These are phyloP conservation scores for Zymoseptoria passerinii DNA, from an alignment of 2,329 filamentous ascomycete species.

Conservation along the genomic window DNA sequence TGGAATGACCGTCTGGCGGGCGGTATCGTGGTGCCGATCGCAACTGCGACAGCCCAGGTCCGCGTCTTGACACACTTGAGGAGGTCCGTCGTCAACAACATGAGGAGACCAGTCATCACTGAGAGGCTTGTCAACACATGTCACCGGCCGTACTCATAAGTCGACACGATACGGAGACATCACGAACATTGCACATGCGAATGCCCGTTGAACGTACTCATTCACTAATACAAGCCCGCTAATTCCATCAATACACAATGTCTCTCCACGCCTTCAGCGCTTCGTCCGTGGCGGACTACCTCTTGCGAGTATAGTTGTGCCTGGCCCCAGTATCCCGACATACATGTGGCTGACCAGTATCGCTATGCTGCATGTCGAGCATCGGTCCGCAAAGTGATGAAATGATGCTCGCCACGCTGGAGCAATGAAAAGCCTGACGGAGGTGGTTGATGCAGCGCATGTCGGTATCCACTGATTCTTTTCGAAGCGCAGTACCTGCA, in stretches of 20 bases:
- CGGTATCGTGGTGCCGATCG: no score
- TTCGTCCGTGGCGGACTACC: neutral
- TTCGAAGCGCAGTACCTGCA: no score
- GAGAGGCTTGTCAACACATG: no score
- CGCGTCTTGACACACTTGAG: no score
- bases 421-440: constrained; percentile 1
- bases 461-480: neutral
- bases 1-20: no score
- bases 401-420: constrained; percentile 1
- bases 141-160: neutral
- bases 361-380: constrained; percentile 1
- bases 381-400: neutral
- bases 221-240: neutral
- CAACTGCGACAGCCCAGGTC: no score
- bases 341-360: constrained; percentile 4
- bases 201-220: neutral
- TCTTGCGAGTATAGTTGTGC: constrained; percentile 1
- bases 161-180: neutral
- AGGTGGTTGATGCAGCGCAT: constrained; percentile 2
- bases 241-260: neutral
- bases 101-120: no score
- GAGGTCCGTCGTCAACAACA: no score
- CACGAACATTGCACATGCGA: neutral
- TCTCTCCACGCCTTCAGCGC: neutral
- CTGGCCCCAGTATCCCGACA: neutral